A percentile compares a stretch with the other conserved stretches of the same genome.
Evolutionary conservation across 1,284 basidiomycete species (phyloP).

Genomic region (Ceratobasidium sp.): DNA sequence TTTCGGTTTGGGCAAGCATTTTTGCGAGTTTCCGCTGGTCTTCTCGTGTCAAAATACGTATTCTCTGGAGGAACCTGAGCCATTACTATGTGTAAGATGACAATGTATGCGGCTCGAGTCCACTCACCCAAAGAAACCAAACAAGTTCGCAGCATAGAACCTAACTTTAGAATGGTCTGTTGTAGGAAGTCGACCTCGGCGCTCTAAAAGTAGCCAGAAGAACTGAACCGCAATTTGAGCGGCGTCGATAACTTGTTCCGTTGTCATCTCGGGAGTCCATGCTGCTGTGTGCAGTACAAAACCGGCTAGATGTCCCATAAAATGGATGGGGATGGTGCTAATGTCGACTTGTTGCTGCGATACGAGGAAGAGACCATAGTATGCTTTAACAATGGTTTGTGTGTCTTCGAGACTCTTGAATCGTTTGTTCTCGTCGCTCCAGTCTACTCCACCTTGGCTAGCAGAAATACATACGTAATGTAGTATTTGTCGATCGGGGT

Average conservation of each 20-base stretch:
- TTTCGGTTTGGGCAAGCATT: neutral
- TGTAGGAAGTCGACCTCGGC: too few species aligned
- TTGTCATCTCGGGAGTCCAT: too few species aligned
- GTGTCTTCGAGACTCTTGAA: neutral
- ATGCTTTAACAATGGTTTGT: neutral
- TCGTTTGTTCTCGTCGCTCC: neutral
- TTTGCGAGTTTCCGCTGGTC: neutral
- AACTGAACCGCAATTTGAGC: too few species aligned
- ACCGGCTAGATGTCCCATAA: neutral
- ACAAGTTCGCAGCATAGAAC: neutral
- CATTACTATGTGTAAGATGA: neutral
- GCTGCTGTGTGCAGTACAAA: neutral
- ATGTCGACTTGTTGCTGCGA: neutral
- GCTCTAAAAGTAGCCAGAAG: too few species aligned
- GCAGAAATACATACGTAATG: neutral
- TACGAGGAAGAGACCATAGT: too few species aligned
- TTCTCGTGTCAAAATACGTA: neutral
- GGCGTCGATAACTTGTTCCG: too few species aligned
- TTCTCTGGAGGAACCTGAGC: neutral
- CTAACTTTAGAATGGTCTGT: too few species aligned
- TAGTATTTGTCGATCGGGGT: neutral
- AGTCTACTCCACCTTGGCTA: too few species aligned
- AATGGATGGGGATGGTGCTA: neutral
- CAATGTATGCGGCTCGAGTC: neutral
- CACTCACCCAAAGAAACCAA: neutral